Percentiles rank a stretch among this genome's conserved stretches.
Evolutionary conservation across 768 basidiomycete genomes (phyloP).

Genomic region (Boletus coccyginus): DNA sequence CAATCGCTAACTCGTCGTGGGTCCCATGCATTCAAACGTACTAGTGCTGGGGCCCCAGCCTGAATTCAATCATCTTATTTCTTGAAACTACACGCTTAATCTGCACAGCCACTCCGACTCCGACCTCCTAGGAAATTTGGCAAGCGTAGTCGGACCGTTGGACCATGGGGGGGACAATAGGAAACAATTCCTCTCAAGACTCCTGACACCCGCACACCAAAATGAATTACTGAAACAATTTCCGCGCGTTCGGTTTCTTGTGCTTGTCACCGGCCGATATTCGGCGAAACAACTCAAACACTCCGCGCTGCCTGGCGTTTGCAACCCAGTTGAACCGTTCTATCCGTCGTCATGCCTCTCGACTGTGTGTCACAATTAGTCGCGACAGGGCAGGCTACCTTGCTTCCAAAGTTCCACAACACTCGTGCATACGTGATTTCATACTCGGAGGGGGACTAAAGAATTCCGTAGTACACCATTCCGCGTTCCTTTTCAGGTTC

Average conservation of each 20-base stretch:
- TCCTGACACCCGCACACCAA: conserved; percentile 8
- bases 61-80: background rate
- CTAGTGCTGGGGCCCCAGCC: too few relatives aligned
- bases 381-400: background rate
- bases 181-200: background rate
- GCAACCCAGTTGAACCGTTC: background rate
- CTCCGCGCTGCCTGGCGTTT: background rate
- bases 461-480: background rate
- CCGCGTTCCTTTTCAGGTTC: background rate
- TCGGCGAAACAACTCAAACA: background rate
- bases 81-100: background rate
- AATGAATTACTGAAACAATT: conserved; percentile 7
- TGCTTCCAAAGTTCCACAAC: background rate
- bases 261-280: background rate
- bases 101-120: conserved; percentile 3
- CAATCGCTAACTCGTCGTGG: too few relatives aligned
- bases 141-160: background rate
- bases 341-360: background rate
- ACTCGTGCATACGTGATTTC: conserved; percentile 13
- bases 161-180: background rate
- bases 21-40: background rate
- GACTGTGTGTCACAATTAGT: background rate
- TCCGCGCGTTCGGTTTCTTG: conserved; percentile 1
- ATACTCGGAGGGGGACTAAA: background rate
- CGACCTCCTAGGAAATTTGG: background rate